These are phyloP conservation scores for Psilocybe sp. DNA, from an alignment of 768 basidiomycete species.

Conservation along the genomic window DNA sequence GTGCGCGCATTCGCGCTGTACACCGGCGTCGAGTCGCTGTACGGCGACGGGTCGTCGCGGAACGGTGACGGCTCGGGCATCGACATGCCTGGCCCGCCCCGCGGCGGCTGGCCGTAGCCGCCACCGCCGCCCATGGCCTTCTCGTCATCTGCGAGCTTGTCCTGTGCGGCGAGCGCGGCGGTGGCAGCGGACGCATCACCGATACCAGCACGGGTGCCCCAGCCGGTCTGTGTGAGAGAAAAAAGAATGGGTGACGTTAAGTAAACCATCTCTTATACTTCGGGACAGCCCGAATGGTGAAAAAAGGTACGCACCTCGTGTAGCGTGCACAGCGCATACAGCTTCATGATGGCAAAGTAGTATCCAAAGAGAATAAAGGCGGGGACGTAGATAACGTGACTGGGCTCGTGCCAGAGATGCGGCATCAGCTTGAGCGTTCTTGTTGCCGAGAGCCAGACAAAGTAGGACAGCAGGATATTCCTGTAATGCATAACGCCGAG, in stretches of 20 bases:
- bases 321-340: conserved; percentile 86
- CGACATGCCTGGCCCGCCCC: not conserved
- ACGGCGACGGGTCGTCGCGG: conserved; percentile 28
- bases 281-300: not conserved
- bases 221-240: conserved; percentile 61
- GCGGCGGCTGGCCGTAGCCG: conserved; percentile 4
- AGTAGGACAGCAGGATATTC: conserved; percentile 67
- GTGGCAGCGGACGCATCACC: conserved; percentile 80
- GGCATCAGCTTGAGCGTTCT: conserved; percentile 81
- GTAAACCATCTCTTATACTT: not conserved
- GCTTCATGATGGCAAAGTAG: conserved; percentile 93
- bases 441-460: conserved; percentile 69
- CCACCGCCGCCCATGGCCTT: conserved; percentile 11
- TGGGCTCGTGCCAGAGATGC: conserved; percentile 74
- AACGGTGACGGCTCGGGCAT: conserved; percentile 16
- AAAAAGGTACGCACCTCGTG: conserved; percentile 63
- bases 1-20: conserved; percentile 18
- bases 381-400: conserved; percentile 79
- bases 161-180: conserved; percentile 51
- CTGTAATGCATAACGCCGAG: conserved; percentile 26
- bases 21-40: conserved; percentile 21
- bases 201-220: conserved; percentile 95
- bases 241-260: not conserved
- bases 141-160: conserved; percentile 32
- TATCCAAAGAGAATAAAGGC: conserved; percentile 88